Base-by-base conservation (phyloP, 768 basidiomycete genomes). In the Phylloporus sp. region DNA sequence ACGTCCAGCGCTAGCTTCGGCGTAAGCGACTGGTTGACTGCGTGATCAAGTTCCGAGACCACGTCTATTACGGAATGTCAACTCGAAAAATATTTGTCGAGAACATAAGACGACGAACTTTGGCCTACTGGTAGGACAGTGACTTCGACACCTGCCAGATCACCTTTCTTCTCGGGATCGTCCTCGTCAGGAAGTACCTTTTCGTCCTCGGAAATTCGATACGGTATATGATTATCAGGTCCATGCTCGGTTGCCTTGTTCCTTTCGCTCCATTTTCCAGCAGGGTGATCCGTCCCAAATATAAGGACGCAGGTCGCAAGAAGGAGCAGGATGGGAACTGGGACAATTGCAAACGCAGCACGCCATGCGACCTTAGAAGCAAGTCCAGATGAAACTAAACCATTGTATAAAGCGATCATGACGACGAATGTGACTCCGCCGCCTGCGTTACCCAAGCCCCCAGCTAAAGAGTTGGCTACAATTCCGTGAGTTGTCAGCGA, bases 361-460 rank as follows among this genome's bases (percentile, higher is more conserved):
- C 82, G 66, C 82, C 82, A 84, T 6, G 82, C 77, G 0, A 69
- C 52, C 51, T 75, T 72, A 9, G 70, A 43, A 0, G 65, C 55
- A 26, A 80, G 66, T 1, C 75, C 75, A 26, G 69, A 60, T 1
- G 60, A 55, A 20, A 66, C 49, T 12, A 80, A 60, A 8, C 65
- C 61, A 24, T 76, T 63, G 67, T 76, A 82, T 12, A 82, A 57
- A 6, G 78, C 74, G 22, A 77, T 74, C 81, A 83, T 83, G 55
- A 80, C 73, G 31, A 75, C 73, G 62, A 80, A 82, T 0, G 81
- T 82, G 26, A 76, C 73, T 15, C 80, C 80, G 4, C 77, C 73
- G 18, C 64, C 70, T 29, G 60, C 50, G 56, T 76, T 70, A 44
- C 82, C 82, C 79, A 79, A 83, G 0, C 81, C 82, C 7, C 70